A percentile compares a stretch with the other conserved stretches of the same genome.
Evolutionary conservation across 768 basidiomycete species (phyloP).

Genomic region (Kwoniella europaea): DNA sequence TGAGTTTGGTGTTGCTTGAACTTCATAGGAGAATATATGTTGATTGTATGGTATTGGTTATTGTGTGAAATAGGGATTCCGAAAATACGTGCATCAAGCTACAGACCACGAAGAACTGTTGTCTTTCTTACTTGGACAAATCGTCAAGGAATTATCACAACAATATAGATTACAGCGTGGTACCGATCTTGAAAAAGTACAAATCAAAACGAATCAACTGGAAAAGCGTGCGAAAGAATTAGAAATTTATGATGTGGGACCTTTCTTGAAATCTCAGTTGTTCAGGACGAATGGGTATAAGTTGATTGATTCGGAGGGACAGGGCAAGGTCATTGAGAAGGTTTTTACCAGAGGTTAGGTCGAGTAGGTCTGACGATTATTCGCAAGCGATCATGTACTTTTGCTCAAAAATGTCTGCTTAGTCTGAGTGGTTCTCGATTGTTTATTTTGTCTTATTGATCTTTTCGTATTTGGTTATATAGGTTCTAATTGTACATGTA

Average conservation of each 20-base stretch:
- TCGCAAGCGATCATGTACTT: no score
- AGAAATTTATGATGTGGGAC: slow-evolving; percentile 86
- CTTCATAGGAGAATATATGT: not conserved
- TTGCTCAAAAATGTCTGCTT: not conserved
- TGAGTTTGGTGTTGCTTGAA: slow-evolving; percentile 59
- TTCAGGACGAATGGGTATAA: slow-evolving; percentile 90
- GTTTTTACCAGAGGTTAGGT: slow-evolving; percentile 39
- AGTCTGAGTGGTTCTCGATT: not conserved
- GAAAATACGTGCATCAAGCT: slow-evolving; percentile 95
- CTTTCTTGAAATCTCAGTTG: slow-evolving; percentile 82
- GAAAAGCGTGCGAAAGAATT: slow-evolving; percentile 93
- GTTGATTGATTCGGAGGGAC: slow-evolving; percentile 55
- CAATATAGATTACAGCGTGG: slow-evolving; percentile 70
- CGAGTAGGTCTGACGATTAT: not conserved
- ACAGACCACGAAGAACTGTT: slow-evolving; percentile 95
- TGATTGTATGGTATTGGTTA: not conserved
- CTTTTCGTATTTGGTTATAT: not conserved
- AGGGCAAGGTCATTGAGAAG: slow-evolving; percentile 49
- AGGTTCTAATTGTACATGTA: slow-evolving; percentile 2
- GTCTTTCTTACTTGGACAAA: slow-evolving; percentile 88
- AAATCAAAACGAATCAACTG: slow-evolving; percentile 77
- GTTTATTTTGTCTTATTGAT: not conserved
- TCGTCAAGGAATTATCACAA: slow-evolving; percentile 90
- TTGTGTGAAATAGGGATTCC: slow-evolving; percentile 71
- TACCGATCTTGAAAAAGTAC: slow-evolving; percentile 76